These are phyloP conservation scores for Pyronema omphalodes DNA, from an alignment of 495 filamentous ascomycete genomes.

Conservation along the genomic window DNA sequence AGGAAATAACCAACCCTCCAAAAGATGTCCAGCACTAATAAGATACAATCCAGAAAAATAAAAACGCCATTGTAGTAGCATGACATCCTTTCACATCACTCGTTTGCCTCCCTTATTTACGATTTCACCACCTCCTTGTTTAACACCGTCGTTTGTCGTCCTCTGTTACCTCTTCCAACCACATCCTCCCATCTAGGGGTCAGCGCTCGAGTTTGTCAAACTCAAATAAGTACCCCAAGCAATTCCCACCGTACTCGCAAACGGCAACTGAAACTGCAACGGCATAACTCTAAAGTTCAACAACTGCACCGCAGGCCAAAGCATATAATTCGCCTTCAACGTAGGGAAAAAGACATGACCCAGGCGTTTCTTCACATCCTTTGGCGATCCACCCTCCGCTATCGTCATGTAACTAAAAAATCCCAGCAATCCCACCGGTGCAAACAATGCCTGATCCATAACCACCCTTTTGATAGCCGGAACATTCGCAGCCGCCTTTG, in stretches of 20 bases:
- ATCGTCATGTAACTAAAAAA: constrained; percentile 88
- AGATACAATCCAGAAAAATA: too few species aligned
- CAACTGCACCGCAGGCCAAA: constrained; percentile 94
- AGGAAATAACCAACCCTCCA: too few species aligned
- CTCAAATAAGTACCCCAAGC: constrained; percentile 97
- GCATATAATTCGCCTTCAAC: constrained; percentile 75
- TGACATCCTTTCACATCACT: too few species aligned
- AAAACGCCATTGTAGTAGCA: too few species aligned
- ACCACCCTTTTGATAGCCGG: constrained; percentile 77
- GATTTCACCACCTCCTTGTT: too few species aligned
- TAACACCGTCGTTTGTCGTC: too few species aligned
- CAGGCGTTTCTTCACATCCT: constrained; percentile 64
- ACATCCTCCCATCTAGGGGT: constrained; percentile 20
- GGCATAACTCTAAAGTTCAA: constrained; percentile 93
- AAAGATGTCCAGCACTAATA: too few species aligned
- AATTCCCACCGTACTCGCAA: constrained; percentile 94
- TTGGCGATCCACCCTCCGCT: constrained; percentile 74
- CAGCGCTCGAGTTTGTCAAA: constrained; percentile 74
- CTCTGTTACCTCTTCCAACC: neutral
- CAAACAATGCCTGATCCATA: constrained; percentile 89
- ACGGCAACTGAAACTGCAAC: constrained; percentile 91
- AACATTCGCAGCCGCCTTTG: constrained; percentile 40
- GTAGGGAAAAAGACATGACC: constrained; percentile 55
- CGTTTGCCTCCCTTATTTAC: too few species aligned
- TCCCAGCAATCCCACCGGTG: constrained; percentile 51